Percentiles rank a stretch among this genome's conserved stretches.
Evolutionary conservation across 2,329 filamentous ascomycete species (phyloP).

Genomic region (Pseudogymnoascus sp.): DNA sequence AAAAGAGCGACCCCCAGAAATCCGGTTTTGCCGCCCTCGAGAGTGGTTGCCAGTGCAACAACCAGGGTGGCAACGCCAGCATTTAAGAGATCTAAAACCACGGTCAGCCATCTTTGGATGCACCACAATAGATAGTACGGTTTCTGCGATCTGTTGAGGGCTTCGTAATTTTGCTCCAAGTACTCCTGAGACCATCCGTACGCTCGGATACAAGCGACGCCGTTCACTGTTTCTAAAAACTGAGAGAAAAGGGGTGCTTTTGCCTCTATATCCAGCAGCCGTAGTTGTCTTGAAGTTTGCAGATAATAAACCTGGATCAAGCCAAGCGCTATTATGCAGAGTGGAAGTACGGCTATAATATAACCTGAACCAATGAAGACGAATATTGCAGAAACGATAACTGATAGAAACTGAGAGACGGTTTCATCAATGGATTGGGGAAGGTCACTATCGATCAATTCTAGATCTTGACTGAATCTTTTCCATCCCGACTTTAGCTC

Average conservation of each 20-base stretch:
- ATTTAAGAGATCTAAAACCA: constrained; percentile 32
- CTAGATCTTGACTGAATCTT: constrained; percentile 38
- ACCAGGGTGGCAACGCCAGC: constrained; percentile 32
- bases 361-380: neutral
- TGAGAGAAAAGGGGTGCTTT: constrained; percentile 36
- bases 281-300: constrained; percentile 38
- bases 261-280: constrained; percentile 38
- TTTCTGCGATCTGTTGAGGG: constrained; percentile 33
- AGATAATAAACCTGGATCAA: constrained; percentile 34
- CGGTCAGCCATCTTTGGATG: constrained; percentile 38
- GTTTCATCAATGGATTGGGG: constrained; percentile 13
- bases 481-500: neutral
- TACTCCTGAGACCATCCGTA: constrained; percentile 37
- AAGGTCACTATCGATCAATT: constrained; percentile 25
- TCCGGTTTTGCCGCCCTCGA: constrained; percentile 13
- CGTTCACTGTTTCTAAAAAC: constrained; percentile 36
- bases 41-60: constrained; percentile 18
- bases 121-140: constrained; percentile 39
- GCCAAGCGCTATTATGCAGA: neutral
- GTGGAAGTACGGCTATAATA: neutral
- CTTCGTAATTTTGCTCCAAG: constrained; percentile 29
- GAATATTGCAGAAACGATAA: neutral
- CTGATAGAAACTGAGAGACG: neutral
- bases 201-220: constrained; percentile 35
- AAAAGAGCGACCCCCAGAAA: constrained; percentile 43